Conservation (phyloP, 2,329 filamentous ascomycete genomes). For the Monosporascus sp. region DNA sequence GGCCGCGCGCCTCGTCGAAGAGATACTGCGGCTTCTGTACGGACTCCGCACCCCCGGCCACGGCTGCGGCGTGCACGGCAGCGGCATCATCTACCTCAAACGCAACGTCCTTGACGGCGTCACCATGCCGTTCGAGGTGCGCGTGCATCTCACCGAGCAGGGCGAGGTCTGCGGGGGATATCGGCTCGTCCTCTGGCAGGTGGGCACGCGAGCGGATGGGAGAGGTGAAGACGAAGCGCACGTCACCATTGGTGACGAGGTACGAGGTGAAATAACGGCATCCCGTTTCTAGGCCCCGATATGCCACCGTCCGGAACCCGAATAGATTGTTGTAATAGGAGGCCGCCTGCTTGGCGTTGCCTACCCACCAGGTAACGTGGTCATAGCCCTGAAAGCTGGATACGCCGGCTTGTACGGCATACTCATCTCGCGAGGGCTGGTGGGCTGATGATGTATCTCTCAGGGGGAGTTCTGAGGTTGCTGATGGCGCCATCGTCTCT, state of each 20-base stretch:
- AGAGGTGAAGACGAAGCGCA: conserved; percentile 80
- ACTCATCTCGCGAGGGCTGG: conserved; percentile 43
- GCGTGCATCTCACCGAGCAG: conserved; percentile 71
- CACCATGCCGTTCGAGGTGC: conserved; percentile 82
- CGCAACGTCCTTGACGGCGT: conserved; percentile 91
- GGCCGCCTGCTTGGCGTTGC: conserved; percentile 93
- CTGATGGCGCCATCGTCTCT: conserved; percentile 54
- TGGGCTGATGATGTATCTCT: conserved; percentile 37
- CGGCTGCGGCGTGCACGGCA: conserved; percentile 70
- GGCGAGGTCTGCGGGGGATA: conserved; percentile 56
- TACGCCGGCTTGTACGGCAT: conserved; percentile 44
- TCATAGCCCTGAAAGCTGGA: conserved; percentile 77
- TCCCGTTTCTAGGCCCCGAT: conserved; percentile 83
- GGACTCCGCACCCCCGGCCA: conserved; percentile 57
- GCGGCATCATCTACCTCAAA: conserved; percentile 90
- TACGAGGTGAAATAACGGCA: conserved; percentile 77
- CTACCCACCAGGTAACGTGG: conserved; percentile 93
- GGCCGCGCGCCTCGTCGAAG: conserved; percentile 55
- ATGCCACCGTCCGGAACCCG: conserved; percentile 78
- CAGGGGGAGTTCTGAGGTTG: conserved; percentile 45
- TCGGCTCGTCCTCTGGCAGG: conserved; percentile 54
- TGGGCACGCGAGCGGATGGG: conserved; percentile 61
- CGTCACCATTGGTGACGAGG: conserved; percentile 70
- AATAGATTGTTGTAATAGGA: conserved; percentile 84
- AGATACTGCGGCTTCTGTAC: conserved; percentile 55